phyloP scores from a whole-genome alignment of 805 yeast genomes.

The Pichia scutulata region DNA sequence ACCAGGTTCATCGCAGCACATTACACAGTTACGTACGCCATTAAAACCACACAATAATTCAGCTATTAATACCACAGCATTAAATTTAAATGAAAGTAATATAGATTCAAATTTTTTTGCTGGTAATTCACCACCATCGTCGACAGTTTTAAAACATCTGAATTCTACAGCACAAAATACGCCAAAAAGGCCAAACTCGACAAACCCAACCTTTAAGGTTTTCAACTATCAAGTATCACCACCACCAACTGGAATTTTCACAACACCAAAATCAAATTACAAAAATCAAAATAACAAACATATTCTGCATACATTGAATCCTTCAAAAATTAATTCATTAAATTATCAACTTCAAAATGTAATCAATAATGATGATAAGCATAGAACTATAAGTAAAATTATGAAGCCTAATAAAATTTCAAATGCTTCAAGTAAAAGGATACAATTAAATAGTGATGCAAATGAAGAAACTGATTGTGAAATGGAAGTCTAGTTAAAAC shows the following conservation, averaged over 20 bases:
- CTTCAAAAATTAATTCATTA: slow-evolving; percentile 3
- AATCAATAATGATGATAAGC: background rate
- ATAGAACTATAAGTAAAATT: background rate
- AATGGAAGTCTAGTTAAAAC: background rate
- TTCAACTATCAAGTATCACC: slow-evolving; percentile 2
- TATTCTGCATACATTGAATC: background rate
- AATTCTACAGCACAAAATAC: background rate
- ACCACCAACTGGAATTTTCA: slow-evolving; percentile 7
- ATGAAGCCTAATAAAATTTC: background rate
- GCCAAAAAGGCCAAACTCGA: background rate
- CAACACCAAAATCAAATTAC: background rate
- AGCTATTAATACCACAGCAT: background rate
- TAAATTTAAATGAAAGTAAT: background rate
- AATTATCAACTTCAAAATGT: background rate
- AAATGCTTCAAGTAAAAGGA: background rate
- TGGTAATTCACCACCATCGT: background rate
- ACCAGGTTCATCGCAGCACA: background rate
- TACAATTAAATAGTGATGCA: background rate
- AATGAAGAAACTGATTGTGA: slow-evolving; percentile 3
- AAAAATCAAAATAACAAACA: background rate
- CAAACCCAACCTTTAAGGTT: background rate
- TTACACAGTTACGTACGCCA: background rate
- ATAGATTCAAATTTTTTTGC: background rate
- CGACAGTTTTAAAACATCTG: background rate
- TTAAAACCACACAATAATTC: background rate